Evolutionary conservation across 306 rosid species (phyloP).

Genomic region (Vigna reflexopilosa): DNA sequence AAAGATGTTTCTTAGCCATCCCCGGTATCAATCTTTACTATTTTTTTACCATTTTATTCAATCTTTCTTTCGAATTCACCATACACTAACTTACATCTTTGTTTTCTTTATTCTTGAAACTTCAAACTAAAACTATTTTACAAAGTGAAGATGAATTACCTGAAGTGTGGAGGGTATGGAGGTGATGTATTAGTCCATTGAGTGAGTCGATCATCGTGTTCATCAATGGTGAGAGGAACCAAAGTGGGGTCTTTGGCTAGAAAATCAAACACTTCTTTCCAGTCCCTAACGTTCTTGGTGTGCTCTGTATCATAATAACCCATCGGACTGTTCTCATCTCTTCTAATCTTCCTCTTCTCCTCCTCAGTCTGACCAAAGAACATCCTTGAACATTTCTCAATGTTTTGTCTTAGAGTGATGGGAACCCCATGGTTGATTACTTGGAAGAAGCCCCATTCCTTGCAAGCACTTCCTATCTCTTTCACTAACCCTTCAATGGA

Average conservation of each 20-base stretch:
- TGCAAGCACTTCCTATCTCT: too few species aligned
- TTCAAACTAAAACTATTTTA: too few species aligned
- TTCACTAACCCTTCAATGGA: too few species aligned
- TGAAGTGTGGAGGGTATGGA: conserved; percentile 47
- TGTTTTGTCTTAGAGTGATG: not conserved
- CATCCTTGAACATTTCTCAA: conserved; percentile 47
- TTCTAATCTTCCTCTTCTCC: conserved; percentile 52
- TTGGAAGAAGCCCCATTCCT: too few species aligned
- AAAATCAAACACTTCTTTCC: conserved; percentile 81
- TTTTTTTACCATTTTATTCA: too few species aligned
- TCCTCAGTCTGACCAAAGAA: conserved; percentile 67
- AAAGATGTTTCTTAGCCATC: too few species aligned
- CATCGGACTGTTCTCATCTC: too few species aligned
- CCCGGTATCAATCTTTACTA: too few species aligned
- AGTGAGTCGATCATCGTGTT: conserved; percentile 41
- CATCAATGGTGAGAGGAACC: conserved; percentile 48
- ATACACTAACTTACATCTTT: too few species aligned
- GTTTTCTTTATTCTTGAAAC: too few species aligned
- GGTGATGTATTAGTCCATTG: conserved; percentile 66
- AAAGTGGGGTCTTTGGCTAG: conserved; percentile 48
- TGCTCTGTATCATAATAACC: conserved; percentile 41
- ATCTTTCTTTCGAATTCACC: too few species aligned
- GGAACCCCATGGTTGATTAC: too few species aligned
- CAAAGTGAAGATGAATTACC: conserved; percentile 44
- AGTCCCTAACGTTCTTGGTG: conserved; percentile 79